Evolutionary conservation across 2,329 filamentous ascomycete genomes (phyloP), one percentile per base, ranked within the genome.

Genomic region (Paracorniculantispora psalliotae): DNA sequence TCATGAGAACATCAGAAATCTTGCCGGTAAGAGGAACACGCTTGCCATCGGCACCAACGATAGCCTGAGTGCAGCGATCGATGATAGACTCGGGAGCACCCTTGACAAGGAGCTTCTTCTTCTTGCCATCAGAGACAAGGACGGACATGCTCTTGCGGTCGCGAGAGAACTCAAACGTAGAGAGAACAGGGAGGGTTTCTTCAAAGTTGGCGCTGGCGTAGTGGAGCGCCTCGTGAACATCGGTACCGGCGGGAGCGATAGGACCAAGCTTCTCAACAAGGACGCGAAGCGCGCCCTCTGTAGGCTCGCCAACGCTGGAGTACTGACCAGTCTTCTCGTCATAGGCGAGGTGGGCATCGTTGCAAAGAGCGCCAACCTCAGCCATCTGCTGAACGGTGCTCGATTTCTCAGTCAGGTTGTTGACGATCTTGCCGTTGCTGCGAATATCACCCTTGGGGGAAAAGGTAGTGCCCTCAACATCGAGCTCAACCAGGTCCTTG

Each of bases 121-220:
- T 75, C 52, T 81, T 79, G 59, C 83, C 87, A 57, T 83, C 81
- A 64, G 88, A 83, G 63, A 96, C 91, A 61, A 97, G 79, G 37
- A 99, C 96, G 50, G 94, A 99, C 94, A 99, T 99, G 75, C 93
- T 97, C 84, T 99, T 99, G 63, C 94, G 86, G 74, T 99, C 94
- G 67, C 94, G 87, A 1, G 94, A 97, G 76, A 99, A 99, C 72
- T 99, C 94, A 67, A 91, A 99, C 12, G 92, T 96, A 9, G 92
- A 88, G 59, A 96, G 81, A 44, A 89, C 86, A 55, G 86, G 85
- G 52, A 87, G 84, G 65, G 84, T 82, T 65, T 85, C 81, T 76
- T 96, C 92, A 72, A 96, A 97, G 75, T 87, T 87, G 64, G 86
- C 82, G 78, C 92, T 97, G 61, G 91, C 87, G 67, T 88, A 84